These are phyloP conservation scores for Fagus sylvatica DNA, from an alignment of 306 rosid genomes.

Conservation along the genomic window DNA sequence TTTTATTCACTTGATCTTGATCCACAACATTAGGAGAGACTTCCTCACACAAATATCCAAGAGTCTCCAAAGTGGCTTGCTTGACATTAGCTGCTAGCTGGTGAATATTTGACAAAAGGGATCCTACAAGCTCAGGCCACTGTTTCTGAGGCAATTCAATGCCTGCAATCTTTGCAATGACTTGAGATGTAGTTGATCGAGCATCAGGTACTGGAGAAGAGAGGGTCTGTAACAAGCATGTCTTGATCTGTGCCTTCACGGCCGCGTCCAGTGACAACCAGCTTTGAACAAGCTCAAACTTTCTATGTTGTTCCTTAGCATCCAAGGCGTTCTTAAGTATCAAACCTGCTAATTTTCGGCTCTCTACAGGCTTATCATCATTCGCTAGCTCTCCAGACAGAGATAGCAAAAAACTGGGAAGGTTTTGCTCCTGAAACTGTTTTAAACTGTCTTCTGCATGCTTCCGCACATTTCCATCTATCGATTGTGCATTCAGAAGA, in stretches of 20 bases:
- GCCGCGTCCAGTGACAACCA: slow-evolving; percentile 72
- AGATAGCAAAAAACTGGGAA: slow-evolving; percentile 74
- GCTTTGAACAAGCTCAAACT: slow-evolving; percentile 74
- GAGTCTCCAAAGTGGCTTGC: slow-evolving; percentile 89
- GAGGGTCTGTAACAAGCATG: slow-evolving; percentile 71
- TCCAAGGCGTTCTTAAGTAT: slow-evolving; percentile 88
- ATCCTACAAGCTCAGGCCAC: slow-evolving; percentile 87
- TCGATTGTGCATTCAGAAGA: slow-evolving; percentile 82
- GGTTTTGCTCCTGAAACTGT: slow-evolving; percentile 94
- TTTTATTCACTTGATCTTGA: slow-evolving; percentile 85
- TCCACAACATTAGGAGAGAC: slow-evolving; percentile 77
- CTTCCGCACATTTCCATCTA: slow-evolving; percentile 72
- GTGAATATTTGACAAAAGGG: slow-evolving; percentile 73
- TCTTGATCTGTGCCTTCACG: slow-evolving; percentile 67
- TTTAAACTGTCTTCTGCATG: slow-evolving; percentile 81
- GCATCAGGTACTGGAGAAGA: slow-evolving; percentile 66
- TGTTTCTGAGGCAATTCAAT: slow-evolving; percentile 87
- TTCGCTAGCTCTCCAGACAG: slow-evolving; percentile 75
- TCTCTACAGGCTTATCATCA: slow-evolving; percentile 83
- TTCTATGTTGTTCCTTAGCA: slow-evolving; percentile 83
- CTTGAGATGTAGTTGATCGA: slow-evolving; percentile 87
- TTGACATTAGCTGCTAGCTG: slow-evolving; percentile 74
- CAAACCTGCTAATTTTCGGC: slow-evolving; percentile 89
- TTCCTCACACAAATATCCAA: slow-evolving; percentile 90
- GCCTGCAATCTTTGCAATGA: slow-evolving; percentile 84